Evolutionary conservation across 1,284 basidiomycete genomes (phyloP), one percentile per base, ranked within the genome.

Genomic region (Inonotus obliquus): DNA sequence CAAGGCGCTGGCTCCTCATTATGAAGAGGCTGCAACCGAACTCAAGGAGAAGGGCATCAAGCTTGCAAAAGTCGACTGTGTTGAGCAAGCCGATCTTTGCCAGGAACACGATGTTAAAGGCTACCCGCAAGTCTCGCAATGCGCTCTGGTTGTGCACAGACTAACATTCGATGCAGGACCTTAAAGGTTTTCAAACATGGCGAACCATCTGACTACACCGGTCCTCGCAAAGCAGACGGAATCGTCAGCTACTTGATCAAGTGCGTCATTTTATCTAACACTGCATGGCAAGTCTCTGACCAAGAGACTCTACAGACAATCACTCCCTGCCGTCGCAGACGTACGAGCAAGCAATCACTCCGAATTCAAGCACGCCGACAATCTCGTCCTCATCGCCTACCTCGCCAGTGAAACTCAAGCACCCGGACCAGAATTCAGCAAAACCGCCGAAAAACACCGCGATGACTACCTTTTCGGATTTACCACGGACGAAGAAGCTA

Each of bases 231-330:
- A 77, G 89, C 94, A 17, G 97, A 99, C 68, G 96, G 97, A 35
- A 99, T 99, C 71, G 81, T 98, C 74, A 89, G 87, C 73, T 98
- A 98, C 82, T 98, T 99, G 97, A 76, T 85, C 80, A 98, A 99
- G 95, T 95, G 67, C 69, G 89, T 79, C 21, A 13, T 41, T 2
- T 25, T 51, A 13, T 10, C 6, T 41, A 1, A 5, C 37, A 21
- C 17, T 21, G 21, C 13, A 4, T 19, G 29, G n/a, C 1, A n/a
- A 54, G 9, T 1, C 19, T 54, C 52, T 35, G 29, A 54, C 27
- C 54, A 49, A 44, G 19, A 44, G 17, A 51, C 56, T 2, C 9
- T 10, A 7, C 67, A 96, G 92, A 74, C 97, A 98, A 83, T 87
- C 92, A 9, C 85, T 99, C 19, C 97, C 97, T n/a, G 94, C 97